These are phyloP conservation scores for Gossypium davidsonii DNA, from an alignment of 441 rosid species.

Conservation along the genomic window DNA sequence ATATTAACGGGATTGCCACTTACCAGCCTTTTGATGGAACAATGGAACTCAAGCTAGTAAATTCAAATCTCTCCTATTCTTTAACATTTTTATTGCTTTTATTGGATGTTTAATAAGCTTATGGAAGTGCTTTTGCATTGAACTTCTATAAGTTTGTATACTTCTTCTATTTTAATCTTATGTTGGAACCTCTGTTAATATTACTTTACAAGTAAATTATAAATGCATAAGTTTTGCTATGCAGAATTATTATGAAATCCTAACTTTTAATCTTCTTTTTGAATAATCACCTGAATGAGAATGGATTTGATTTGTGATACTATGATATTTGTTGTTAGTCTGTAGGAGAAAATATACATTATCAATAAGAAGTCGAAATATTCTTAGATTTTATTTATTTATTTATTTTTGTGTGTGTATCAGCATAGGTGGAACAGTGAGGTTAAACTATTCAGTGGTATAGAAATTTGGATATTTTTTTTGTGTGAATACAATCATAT, in stretches of 20 bases:
- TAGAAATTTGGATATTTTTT: not conserved
- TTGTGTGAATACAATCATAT: not conserved
- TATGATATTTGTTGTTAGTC: not conserved
- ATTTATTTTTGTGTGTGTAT: no score
- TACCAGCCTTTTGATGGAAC: slow-evolving; percentile 66
- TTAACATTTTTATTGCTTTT: not conserved
- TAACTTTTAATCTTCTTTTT: not conserved
- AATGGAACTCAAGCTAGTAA: slow-evolving; percentile 67
- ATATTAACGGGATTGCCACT: slow-evolving; percentile 53
- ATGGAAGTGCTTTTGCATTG: not conserved
- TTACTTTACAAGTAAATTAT: not conserved
- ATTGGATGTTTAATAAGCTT: not conserved
- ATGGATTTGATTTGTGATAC: not conserved
- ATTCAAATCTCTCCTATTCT: not conserved
- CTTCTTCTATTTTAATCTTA: not conserved
- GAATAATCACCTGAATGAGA: not conserved
- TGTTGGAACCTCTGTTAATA: not conserved
- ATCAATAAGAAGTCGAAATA: not conserved
- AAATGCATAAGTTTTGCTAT: not conserved
- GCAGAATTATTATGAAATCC: not conserved
- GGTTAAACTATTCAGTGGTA: not conserved
- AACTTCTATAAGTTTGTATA: not conserved
- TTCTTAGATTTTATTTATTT: no score
- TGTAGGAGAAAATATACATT: not conserved
- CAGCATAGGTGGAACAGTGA: not conserved